Percentiles rank a stretch among this genome's conserved stretches.
Conservation (phyloP, 768 basidiomycete species). For the Macrolepiota albuminosa region DNA sequence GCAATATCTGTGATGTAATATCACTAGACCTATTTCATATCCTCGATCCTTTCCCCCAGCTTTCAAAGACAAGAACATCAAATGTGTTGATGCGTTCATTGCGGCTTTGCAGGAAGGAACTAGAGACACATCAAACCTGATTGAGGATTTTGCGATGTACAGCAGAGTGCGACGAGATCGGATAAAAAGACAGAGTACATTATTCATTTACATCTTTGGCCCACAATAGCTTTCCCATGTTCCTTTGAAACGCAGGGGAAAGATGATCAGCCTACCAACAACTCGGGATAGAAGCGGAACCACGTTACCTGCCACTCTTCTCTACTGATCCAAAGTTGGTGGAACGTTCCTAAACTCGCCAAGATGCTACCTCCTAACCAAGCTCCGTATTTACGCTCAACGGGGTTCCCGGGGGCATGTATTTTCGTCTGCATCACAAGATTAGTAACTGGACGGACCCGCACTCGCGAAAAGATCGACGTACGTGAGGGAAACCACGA, state of each 20-base stretch:
- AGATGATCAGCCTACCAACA: neutral
- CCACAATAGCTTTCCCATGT: constrained; percentile 78
- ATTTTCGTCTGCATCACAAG: constrained; percentile 66
- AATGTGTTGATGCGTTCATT: neutral
- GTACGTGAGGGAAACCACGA: constrained; percentile 73
- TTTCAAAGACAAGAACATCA: neutral
- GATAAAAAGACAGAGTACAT: neutral
- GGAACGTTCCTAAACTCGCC: constrained; percentile 94
- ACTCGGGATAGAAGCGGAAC: neutral
- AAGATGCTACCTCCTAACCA: constrained; percentile 98
- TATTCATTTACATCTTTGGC: constrained; percentile 76
- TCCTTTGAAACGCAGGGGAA: constrained; percentile 47
- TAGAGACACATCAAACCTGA: neutral
- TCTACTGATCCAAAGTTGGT: constrained; percentile 92
- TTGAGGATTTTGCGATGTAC: neutral
- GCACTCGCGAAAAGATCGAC: constrained; percentile 22
- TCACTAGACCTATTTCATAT: neutral
- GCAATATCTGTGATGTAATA: neutral
- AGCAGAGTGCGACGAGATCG: neutral
- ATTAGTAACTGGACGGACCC: neutral
- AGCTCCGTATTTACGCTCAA: constrained; percentile 85
- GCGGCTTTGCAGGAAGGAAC: neutral
- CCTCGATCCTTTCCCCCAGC: no score
- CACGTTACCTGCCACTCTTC: constrained; percentile 84
- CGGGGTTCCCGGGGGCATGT: constrained; percentile 85